Evolutionary conservation across 495 filamentous ascomycete species (phyloP).

Genomic region (Penicillium riverlandense): DNA sequence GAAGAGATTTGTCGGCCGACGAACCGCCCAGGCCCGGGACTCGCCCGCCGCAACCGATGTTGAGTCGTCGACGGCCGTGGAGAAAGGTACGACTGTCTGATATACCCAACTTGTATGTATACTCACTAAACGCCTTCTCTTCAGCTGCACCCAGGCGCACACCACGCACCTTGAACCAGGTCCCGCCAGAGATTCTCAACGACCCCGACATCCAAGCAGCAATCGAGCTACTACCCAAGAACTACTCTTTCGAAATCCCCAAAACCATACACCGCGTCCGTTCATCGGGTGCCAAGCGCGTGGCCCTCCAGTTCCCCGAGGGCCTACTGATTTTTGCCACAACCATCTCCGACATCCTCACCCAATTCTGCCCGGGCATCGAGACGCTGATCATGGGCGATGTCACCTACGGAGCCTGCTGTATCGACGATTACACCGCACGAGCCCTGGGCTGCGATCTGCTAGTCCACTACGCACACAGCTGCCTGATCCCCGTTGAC

Average conservation of each 20-base stretch:
- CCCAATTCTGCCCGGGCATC: constrained; percentile 83
- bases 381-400: constrained; percentile 98
- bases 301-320: constrained; percentile 94
- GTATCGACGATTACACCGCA: constrained; percentile 97
- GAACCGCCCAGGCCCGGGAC: constrained; percentile 49
- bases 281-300: constrained; percentile 61
- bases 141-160: constrained; percentile 55
- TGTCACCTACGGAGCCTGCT: constrained; percentile 97
- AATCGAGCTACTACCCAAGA: constrained; percentile 76
- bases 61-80: constrained; percentile 51
- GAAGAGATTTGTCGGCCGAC: constrained; percentile 73
- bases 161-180: constrained; percentile 76
- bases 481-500: constrained; percentile 91
- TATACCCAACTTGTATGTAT: too few relatives aligned
- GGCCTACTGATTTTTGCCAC: constrained; percentile 93
- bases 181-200: constrained; percentile 78
- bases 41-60: constrained; percentile 47
- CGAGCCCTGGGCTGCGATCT: constrained; percentile 91
- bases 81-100: constrained; percentile 24
- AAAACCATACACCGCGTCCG: constrained; percentile 96
- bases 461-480: constrained; percentile 94
- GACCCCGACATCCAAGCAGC: constrained; percentile 86
- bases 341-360: constrained; percentile 95
- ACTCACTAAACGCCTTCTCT: too few relatives aligned
- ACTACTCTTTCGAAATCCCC: constrained; percentile 97